Evolutionary conservation across 176 grass and related monocot genomes (phyloP), one percentile per base, ranked within the genome.

Genomic region (Dendrocalamus sinicus): DNA sequence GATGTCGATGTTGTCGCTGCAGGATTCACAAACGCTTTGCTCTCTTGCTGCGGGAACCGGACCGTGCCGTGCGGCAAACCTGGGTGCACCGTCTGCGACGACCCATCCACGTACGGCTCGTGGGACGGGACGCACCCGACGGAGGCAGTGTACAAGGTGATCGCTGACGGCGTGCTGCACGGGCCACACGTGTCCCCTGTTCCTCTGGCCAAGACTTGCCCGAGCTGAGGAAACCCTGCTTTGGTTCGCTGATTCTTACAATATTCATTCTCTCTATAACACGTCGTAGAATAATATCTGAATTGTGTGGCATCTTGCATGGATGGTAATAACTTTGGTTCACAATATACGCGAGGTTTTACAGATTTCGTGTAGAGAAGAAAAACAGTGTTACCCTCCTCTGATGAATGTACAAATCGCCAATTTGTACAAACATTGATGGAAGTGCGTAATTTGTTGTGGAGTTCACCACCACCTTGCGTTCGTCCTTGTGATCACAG

Each of bases 111-210:
- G 11, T 93, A 85, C 48, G 73, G 72, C 59, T 91, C 84, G 0
- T 93, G 93, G 91, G 91, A 93, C 67, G 91, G 89, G 16, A 89
- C 91, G 22, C 93, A 93, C 72, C 79, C 79, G 45, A 95, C 93
- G 23, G 91, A 95, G 88, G 91, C 93, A 0, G 86, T 85, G 17
- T 95, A 93, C 81, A 67, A 84, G 79, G 50, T 87, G 15, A 90
- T 95, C 77, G 91, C 91, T 30, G 59, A 87, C 46, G 83, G 91
- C 6, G 75, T 95, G 75, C 70, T 92, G 2, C 47, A 82, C 41
- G 91, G 93, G 5, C 88, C 79, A 0, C 76, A 91, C 57, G 71
- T 88, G 7, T 65, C 59, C 45, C 89, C 91, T 14, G 28, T 81
- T 61, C 23, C 90, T 46, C 66, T 95, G 6, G 46, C 67, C 55